Evolutionary conservation across 2,329 filamentous ascomycete species (phyloP).

Genomic region (Coniochaeta prunicola): DNA sequence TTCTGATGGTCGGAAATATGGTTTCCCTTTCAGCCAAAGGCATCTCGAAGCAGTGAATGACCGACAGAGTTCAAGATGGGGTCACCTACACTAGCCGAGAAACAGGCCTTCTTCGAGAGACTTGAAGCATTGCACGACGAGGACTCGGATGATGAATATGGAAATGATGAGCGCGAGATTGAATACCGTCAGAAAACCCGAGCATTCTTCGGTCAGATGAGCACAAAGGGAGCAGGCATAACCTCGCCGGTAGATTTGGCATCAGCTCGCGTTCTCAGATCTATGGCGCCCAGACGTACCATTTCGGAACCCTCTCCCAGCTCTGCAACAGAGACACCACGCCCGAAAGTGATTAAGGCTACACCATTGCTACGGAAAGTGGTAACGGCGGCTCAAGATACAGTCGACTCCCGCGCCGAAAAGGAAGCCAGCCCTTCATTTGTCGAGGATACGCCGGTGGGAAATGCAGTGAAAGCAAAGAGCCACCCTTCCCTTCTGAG

Average conservation of each 20-base stretch:
- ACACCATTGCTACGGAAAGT: conserved; percentile 9
- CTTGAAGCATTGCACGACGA: conserved; percentile 23
- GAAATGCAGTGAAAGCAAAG: conserved; percentile 11
- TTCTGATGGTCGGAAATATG: neutral
- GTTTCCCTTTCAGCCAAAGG: neutral
- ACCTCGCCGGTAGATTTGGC: neutral
- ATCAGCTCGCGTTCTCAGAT: neutral
- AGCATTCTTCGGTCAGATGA: conserved; percentile 13
- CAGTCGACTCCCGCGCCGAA: conserved; percentile 3
- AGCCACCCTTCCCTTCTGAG: conserved; percentile 13
- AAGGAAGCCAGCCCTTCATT: conserved; percentile 11
- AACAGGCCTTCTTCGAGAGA: conserved; percentile 38
- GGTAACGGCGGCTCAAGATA: neutral
- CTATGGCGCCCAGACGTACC: conserved; percentile 2
- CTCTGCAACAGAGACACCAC: neutral
- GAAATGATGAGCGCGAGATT: conserved; percentile 23
- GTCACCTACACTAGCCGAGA: conserved; percentile 22
- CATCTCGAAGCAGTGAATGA: neutral
- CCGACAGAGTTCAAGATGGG: conserved; percentile 5
- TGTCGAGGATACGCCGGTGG: conserved; percentile 23
- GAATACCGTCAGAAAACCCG: conserved; percentile 22
- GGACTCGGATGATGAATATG: conserved; percentile 20
- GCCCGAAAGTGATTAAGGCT: conserved; percentile 12
- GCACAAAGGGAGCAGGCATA: neutral
- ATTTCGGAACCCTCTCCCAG: neutral